phyloP scores from a whole-genome alignment of 1,284 basidiomycete genomes.

The Irpex sp. region DNA sequence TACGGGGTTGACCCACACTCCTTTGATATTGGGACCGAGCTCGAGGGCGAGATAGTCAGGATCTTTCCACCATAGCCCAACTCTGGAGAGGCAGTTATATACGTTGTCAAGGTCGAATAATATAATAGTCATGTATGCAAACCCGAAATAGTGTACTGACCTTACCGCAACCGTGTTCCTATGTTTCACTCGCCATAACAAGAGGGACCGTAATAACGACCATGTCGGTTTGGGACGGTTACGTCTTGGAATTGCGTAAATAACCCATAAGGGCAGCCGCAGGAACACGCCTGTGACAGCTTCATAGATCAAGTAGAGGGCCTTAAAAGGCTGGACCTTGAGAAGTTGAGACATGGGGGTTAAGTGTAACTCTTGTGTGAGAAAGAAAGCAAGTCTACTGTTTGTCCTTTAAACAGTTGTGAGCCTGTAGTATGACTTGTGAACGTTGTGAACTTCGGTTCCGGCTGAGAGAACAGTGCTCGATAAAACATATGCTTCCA shows the following conservation, averaged over 20 bases:
- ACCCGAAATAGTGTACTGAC: background rate
- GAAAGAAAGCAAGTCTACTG: no score
- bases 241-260: background rate
- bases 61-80: background rate
- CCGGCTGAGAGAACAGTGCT: no score
- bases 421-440: no score
- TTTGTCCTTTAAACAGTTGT: no score
- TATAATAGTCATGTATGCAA: background rate
- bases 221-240: background rate
- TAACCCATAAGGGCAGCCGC: background rate
- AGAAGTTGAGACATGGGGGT: background rate
- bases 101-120: background rate
- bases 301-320: constrained; percentile 6
- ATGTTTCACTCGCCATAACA: background rate
- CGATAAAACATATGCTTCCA: background rate
- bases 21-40: background rate
- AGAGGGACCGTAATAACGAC: background rate
- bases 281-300: background rate
- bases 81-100: background rate
- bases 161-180: background rate
- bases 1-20: constrained; percentile 19
- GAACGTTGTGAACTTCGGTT: no score
- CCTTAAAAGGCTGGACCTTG: constrained; percentile 6
- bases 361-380: background rate
- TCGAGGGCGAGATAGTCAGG: constrained; percentile 3